Evolutionary conservation across 202 grass and related monocot species (phyloP).

Genomic region (Dendrocalamus latiflorus): DNA sequence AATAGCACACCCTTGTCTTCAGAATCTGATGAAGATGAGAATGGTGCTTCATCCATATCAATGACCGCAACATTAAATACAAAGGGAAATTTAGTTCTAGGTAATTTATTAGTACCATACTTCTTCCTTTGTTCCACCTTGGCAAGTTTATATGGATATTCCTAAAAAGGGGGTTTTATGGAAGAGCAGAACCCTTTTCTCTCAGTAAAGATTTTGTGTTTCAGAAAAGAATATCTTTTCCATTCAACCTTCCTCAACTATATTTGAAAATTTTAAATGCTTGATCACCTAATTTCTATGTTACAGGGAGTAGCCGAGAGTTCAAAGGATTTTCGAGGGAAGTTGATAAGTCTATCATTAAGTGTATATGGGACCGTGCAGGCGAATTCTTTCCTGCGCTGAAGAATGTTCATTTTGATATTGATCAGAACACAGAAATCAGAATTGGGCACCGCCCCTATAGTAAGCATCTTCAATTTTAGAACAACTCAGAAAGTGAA

Average conservation of each 20-base stretch:
- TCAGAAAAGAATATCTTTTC: neutral
- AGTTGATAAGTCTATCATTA: slow-evolving; percentile 63
- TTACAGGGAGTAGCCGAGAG: slow-evolving; percentile 86
- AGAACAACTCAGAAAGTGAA: neutral
- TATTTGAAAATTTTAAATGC: neutral
- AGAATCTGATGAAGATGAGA: slow-evolving; percentile 37
- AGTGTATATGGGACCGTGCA: slow-evolving; percentile 83
- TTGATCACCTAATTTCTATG: neutral
- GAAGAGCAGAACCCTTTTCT: neutral
- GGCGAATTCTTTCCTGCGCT: slow-evolving; percentile 78
- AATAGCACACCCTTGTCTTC: slow-evolving; percentile 18
- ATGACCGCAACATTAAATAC: slow-evolving; percentile 79
- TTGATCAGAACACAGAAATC: slow-evolving; percentile 48
- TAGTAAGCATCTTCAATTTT: slow-evolving; percentile 42
- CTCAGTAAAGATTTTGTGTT: neutral
- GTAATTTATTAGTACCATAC: slow-evolving; percentile 35
- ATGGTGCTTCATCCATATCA: slow-evolving; percentile 62
- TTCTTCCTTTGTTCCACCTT: slow-evolving; percentile 12
- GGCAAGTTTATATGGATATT: neutral
- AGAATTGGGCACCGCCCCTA: slow-evolving; percentile 90
- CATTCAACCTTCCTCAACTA: neutral
- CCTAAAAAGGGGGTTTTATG: neutral
- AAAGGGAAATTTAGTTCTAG: slow-evolving; percentile 72
- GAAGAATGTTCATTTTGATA: slow-evolving; percentile 56
- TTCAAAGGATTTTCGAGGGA: slow-evolving; percentile 85